Base-by-base conservation (phyloP, 1,284 basidiomycete species). In the Apiotrichum veenhuisii region DNA sequence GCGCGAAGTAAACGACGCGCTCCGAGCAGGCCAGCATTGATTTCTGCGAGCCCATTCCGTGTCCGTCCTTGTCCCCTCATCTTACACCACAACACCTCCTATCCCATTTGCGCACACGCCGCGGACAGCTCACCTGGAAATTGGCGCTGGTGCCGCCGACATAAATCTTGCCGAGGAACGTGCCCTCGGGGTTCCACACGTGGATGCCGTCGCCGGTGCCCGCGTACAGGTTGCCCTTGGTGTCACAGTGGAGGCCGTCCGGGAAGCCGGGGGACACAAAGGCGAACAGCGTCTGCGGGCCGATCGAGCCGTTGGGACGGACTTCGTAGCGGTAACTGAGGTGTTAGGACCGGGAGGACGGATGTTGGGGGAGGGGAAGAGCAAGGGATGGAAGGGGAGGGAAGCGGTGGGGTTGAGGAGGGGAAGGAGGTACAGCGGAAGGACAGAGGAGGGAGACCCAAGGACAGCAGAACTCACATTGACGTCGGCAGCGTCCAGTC, bases 151-250 rank as follows among this genome's bases (percentile, higher is more conserved):
- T 79, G 4, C 72, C 78, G 18, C 83, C 84, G 0, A 85, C 59
- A 76, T 85, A 88, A 70, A 90, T 85, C 73, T 89, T 90, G 42
- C 88, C 87, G 12, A 90, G 75, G 2, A 89, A 78, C 2, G 78
- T 81, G 3, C 87, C 87, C 17, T 80, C 66, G 0, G 81, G 65
- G 66, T 84, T 82, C 82, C 84, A 89, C 2, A 89, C 85, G 25
- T 87, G 83, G 1, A 87, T 83, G 43, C 88, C 89, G 64, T 91
- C 88, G 7, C 83, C 85, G 57, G 81, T 82, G 3, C 85, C 85
- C 18, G 83, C 78, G 62, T 87, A 88, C 1, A 89, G 81, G 64
- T 88, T 87, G 2, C 87, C 87, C 2, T 80, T 67, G 1, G 74
- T 75, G 66, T 90, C 87, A 30, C 79, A 72, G 64, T 83, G 82